phyloP scores from a whole-genome alignment of 1,284 basidiomycete species.

The Fereydounia khargensis region DNA sequence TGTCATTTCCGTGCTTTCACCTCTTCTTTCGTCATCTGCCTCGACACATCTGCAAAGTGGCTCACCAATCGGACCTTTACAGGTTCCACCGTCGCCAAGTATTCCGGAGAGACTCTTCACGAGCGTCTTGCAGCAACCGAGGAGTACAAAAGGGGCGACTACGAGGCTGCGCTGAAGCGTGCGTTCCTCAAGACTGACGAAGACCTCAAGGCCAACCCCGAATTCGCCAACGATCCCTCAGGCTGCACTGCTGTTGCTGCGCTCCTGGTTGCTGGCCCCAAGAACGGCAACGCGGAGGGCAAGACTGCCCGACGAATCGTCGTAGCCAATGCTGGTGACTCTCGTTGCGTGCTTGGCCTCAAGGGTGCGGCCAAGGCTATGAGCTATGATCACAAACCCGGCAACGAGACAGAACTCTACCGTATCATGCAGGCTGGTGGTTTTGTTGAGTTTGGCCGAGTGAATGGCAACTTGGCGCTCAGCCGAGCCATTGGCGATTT shows the following conservation, averaged over 20 bases:
- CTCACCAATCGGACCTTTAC: too few species aligned
- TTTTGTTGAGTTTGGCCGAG: constrained; percentile 93
- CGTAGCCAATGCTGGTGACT: constrained; percentile 91
- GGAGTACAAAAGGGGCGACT: constrained; percentile 70
- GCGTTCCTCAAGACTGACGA: constrained; percentile 93
- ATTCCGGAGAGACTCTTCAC: constrained; percentile 85
- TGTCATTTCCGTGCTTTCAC: not conserved
- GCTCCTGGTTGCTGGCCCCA: constrained; percentile 45
- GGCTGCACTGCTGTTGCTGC: constrained; percentile 95
- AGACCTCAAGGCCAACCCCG: too few species aligned
- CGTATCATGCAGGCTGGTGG: constrained; percentile 92
- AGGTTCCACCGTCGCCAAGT: constrained; percentile 83
- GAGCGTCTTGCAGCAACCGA: constrained; percentile 73
- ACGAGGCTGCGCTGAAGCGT: constrained; percentile 75
- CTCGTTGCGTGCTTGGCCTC: constrained; percentile 81
- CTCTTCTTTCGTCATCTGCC: too few species aligned
- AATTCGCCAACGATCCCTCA: constrained; percentile 91
- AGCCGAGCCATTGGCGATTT: constrained; percentile 96
- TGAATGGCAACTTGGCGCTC: constrained; percentile 95
- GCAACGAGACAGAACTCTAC: constrained; percentile 76
- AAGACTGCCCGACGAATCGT: constrained; percentile 38
- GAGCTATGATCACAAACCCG: constrained; percentile 95
- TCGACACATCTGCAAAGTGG: too few species aligned
- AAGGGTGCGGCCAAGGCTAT: constrained; percentile 82
- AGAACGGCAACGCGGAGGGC: constrained; percentile 4